Conservation (phyloP, 495 filamentous ascomycete species). For the Penicillium robsamsonii region DNA sequence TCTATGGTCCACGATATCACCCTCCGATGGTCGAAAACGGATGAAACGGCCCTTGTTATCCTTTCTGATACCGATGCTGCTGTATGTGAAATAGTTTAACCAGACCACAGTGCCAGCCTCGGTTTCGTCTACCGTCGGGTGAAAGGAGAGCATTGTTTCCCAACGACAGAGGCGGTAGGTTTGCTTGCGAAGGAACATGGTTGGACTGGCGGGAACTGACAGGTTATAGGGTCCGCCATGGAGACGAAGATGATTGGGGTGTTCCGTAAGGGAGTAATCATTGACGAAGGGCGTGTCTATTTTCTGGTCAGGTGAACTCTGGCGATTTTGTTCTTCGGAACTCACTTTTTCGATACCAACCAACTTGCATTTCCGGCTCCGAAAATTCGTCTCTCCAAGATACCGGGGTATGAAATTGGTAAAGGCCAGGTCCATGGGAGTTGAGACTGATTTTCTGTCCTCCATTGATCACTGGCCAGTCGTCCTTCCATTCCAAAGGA, state of each 20-base stretch:
- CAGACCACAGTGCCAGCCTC: conserved; percentile 44
- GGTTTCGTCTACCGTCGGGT: conserved; percentile 24
- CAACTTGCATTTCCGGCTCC: conserved; percentile 24
- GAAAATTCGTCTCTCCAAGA: conserved; percentile 45
- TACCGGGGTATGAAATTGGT: conserved; percentile 21
- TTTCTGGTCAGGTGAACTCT: background rate
- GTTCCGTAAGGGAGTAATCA: conserved; percentile 38
- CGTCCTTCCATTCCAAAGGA: conserved; percentile 44
- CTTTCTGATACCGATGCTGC: conserved; percentile 34
- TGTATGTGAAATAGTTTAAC: conserved; percentile 44
- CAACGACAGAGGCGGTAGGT: conserved; percentile 33
- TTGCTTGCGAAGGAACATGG: conserved; percentile 46
- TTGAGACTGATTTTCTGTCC: conserved; percentile 42
- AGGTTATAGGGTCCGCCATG: conserved; percentile 44
- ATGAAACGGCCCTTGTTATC: conserved; percentile 19
- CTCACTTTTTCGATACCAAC: conserved; percentile 47
- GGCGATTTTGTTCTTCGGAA: background rate
- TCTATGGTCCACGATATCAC: conserved; percentile 11
- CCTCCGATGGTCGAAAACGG: conserved; percentile 25
- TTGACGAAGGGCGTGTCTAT: conserved; percentile 33
- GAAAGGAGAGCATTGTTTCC: conserved; percentile 36
- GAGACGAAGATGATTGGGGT: conserved; percentile 35
- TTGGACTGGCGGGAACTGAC: conserved; percentile 38
- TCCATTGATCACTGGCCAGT: conserved; percentile 49
- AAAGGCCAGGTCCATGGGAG: conserved; percentile 29